Evolutionary conservation across 495 filamentous ascomycete genomes (phyloP).

Genomic region (Daldinia loculata): DNA sequence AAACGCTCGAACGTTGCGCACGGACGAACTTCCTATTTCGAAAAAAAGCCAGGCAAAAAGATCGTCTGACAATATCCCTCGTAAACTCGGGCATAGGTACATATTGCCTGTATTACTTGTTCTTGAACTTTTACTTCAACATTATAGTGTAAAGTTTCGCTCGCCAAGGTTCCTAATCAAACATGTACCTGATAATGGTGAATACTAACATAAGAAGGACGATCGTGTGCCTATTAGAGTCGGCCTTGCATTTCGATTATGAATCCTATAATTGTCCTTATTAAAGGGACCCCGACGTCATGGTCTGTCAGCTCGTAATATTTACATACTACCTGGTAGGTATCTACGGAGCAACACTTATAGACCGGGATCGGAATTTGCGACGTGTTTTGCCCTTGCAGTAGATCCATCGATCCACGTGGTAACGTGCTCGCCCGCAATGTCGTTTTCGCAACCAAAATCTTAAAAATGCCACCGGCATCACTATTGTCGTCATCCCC

Average conservation of each 20-base stretch:
- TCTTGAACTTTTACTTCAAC: too few relatives aligned
- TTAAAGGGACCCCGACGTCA: constrained; percentile 25
- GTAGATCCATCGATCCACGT: constrained; percentile 38
- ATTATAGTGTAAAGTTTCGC: neutral
- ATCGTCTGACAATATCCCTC: too few relatives aligned
- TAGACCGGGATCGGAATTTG: neutral
- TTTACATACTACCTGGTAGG: neutral
- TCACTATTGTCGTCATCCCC: constrained; percentile 12
- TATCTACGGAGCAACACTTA: constrained; percentile 5
- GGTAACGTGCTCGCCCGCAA: constrained; percentile 23
- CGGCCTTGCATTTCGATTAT: neutral
- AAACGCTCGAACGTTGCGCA: too few relatives aligned
- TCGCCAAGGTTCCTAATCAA: constrained; percentile 14
- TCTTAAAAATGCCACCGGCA: constrained; percentile 11
- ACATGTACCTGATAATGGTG: neutral
- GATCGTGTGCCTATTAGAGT: constrained; percentile 4
- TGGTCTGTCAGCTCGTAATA: neutral
- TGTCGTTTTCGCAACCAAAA: constrained; percentile 16
- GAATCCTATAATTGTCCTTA: constrained; percentile 17
- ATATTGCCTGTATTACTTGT: too few relatives aligned
- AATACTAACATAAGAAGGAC: neutral
- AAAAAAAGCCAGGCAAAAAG: too few relatives aligned
- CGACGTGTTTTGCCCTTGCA: constrained; percentile 23
- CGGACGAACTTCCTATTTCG: too few relatives aligned
- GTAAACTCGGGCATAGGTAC: too few relatives aligned